phyloP scores from a whole-genome alignment of 2,329 filamentous ascomycete species.

The Cucurbitaria berberidis region DNA sequence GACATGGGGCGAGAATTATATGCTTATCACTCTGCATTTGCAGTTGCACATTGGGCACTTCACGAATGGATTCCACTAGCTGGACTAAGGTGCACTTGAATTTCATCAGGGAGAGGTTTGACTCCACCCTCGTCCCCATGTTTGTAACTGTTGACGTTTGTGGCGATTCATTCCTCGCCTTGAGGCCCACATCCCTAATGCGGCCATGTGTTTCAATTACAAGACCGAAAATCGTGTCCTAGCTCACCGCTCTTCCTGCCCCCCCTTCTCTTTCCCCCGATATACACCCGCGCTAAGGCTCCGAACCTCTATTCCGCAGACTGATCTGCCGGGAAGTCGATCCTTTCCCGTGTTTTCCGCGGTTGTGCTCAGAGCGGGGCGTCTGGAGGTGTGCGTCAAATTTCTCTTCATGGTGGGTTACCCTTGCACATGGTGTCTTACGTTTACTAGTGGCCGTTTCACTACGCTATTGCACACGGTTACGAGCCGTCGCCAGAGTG shows the following conservation, averaged over 20 bases:
- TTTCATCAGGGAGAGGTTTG: too few species aligned
- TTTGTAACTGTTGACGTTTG: not conserved
- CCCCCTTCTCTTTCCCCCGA: not conserved
- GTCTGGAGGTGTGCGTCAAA: not conserved
- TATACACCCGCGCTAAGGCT: not conserved
- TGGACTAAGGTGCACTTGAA: not conserved
- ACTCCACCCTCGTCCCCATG: not conserved
- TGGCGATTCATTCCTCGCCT: not conserved
- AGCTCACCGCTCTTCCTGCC: constrained; percentile 2
- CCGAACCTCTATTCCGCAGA: too few species aligned
- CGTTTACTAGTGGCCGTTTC: too few species aligned
- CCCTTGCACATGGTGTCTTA: not conserved
- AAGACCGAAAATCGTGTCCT: not conserved
- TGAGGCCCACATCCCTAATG: not conserved
- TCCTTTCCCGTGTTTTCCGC: too few species aligned
- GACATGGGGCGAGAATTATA: constrained; percentile 2
- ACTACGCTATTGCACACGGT: too few species aligned
- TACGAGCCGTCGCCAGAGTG: too few species aligned
- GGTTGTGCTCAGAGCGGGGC: not conserved
- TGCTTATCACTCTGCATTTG: not conserved
- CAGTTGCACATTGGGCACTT: not conserved
- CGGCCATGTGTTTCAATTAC: not conserved
- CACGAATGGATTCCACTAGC: not conserved
- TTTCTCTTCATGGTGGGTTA: not conserved
- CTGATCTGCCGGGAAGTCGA: not conserved